Base-by-base conservation (phyloP, 1,284 basidiomycete species). In the Phellinidium pouzarii region DNA sequence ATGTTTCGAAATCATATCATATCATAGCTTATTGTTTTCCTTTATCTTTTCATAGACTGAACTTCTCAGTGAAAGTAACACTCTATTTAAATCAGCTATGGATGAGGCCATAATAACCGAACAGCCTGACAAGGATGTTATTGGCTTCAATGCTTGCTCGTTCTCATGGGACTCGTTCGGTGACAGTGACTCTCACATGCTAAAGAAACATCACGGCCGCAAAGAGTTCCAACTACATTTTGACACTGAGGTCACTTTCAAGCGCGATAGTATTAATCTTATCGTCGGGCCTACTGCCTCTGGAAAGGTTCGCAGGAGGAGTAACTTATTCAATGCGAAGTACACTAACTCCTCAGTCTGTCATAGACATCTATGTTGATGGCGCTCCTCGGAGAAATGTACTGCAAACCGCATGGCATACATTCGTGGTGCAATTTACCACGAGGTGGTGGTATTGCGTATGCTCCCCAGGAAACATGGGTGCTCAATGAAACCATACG, bases 201-300 rank as follows among this genome's bases (percentile, higher is more conserved):
- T 20, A 17, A 62, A 64, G 29, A 66, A 66, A 11, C 51, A 59
- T 1, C 46, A 62, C 11, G 70, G 66, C 4, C 65, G 68, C 3
- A 67, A 68, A 2, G 59, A 61, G 25, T 83, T 80, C 64, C 62
- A 64, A 5, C 70, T 84, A 6, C 63, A 65, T 4, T 69, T 84
- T 23, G 68, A 76, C 3, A 68, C 62, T 1, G 74, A 81, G 56
- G 61, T 85, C 1, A 60, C 71, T 2, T 86, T 87, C 68, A 73
- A 74, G 48, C 72, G 67, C 37, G 75, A 77, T 20, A 66, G 71
- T 57, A 68, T 86, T 58, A 84, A 82, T 61, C 64, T 86, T 27
- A 75, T 87, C 51, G 68, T 82, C 29, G 83, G 84, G 17, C 76
- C 82, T 1, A 83, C 77, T 51, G 76, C 71, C 9, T 74, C 71